Evolutionary conservation across 805 yeast genomes (phyloP), one percentile per base, ranked within the genome.

Genomic region (Cyberlindnera xylosilytica): DNA sequence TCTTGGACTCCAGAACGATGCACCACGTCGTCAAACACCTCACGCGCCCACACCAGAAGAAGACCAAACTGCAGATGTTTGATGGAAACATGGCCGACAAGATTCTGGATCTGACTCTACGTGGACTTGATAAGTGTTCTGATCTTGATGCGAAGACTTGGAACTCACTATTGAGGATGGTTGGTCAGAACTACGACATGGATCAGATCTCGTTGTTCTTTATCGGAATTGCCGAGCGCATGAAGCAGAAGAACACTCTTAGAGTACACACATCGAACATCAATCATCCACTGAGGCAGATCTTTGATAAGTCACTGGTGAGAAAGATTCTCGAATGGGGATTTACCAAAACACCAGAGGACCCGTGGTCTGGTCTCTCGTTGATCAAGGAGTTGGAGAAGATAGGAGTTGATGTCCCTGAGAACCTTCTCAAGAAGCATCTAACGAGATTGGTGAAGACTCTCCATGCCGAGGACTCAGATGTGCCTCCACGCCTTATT

Each of bases 311-410:
- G 11, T 27, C 33, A 4, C 16, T 51, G 12, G 16, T 52, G 9
- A 39, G 46, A 19, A 47, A 41, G 20, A 39, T 57, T 2, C 23
- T 58, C 5, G 47, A 48, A 17, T 36, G 45, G 42, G 55, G 60
- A 6, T 57, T 58, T 28, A 33, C 43, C 2, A 50, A 41, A 34
- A 31, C 40, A 7, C 42, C 47, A 10, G 48, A 45, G 3, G 42
- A 50, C 20, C 60, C 53, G 6, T 58, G 61, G 62, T n/a, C 32
- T 31, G 56, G 56, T 4, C 44, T 53, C 10, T 46, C 47, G 17
- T 22, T 53, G 13, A 22, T 58, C 3, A 47, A 50, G 33, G 35
- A 42, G 18, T 15, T 58, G 16, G 49, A 52, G 24, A 38, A 28
- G 2, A 20, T 41, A 3, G 58, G 58, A 2, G 45, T 58, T 2